Percentiles rank a stretch among this genome's conserved stretches.
phyloP scores from a whole-genome alignment of 148 eudicot genomes.

The Fagopyrum esculentum region DNA sequence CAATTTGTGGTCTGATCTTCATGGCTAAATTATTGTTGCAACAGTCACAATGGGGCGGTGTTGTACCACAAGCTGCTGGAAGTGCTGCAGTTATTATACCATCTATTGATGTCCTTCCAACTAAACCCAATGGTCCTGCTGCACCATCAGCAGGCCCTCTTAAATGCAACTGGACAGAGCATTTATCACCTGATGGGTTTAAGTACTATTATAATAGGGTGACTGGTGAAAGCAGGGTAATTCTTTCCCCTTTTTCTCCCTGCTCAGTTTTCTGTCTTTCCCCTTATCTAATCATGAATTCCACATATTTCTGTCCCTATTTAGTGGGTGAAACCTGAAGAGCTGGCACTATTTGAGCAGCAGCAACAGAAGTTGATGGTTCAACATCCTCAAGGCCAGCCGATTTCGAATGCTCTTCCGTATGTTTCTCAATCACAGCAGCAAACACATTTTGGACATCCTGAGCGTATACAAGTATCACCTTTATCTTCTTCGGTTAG shows the following conservation, averaged over 20 bases:
- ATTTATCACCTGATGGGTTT: conserved; percentile 83
- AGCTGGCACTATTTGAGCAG: conserved; percentile 54
- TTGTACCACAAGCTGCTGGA: conserved; percentile 34
- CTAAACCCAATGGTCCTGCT: conserved; percentile 32
- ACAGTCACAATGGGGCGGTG: conserved; percentile 47
- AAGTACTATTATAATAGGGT: conserved; percentile 81
- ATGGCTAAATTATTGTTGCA: conserved; percentile 7
- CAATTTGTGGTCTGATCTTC: not conserved
- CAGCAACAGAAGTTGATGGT: conserved; percentile 38
- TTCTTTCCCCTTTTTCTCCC: not conserved
- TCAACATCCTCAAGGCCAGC: conserved; percentile 48
- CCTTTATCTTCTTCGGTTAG: conserved; percentile 48
- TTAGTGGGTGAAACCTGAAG: conserved; percentile 92
- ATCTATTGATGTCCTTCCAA: conserved; percentile 31
- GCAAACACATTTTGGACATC: conserved; percentile 38
- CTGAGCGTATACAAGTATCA: conserved; percentile 43
- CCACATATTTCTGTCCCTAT: not conserved
- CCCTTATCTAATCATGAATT: not conserved
- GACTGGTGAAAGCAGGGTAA: conserved; percentile 94
- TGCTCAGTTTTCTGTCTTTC: not conserved
- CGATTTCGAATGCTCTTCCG: conserved; percentile 37
- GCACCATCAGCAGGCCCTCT: conserved; percentile 35
- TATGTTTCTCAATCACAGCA: conserved; percentile 50
- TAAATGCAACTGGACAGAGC: conserved; percentile 90
- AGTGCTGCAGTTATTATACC: conserved; percentile 29